Conservation (phyloP, 2,329 filamentous ascomycete species). For the Elsinoe ampelina region DNA sequence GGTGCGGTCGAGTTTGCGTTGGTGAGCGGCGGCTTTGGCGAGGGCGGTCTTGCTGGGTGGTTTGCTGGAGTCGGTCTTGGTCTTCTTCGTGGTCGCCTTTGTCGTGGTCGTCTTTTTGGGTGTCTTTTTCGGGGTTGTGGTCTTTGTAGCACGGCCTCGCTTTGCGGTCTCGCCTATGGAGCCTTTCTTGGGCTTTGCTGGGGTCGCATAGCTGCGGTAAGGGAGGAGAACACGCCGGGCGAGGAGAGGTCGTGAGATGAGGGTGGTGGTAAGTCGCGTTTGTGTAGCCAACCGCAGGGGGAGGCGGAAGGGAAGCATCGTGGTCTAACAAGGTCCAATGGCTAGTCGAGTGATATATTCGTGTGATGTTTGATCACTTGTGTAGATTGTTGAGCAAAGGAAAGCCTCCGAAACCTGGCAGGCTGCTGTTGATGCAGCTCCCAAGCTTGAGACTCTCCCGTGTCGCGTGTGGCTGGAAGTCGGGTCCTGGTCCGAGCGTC, state of each 20-base stretch:
- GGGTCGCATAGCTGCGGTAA: slow-evolving; percentile 1
- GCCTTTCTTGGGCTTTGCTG: slow-evolving; percentile 9
- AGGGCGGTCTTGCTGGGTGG: slow-evolving; percentile 1
- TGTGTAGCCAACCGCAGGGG: slow-evolving; percentile 13
- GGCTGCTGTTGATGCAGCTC: background rate
- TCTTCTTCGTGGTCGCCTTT: slow-evolving; percentile 14
- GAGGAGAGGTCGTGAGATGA: background rate
- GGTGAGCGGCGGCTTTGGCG: slow-evolving; percentile 5
- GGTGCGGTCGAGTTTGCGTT: slow-evolving; percentile 1
- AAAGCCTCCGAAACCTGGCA: background rate
- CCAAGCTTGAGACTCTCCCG: background rate
- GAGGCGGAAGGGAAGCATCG: slow-evolving; percentile 15
- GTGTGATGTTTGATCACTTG: background rate
- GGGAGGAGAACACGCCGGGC: background rate
- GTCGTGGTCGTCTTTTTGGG: slow-evolving; percentile 12
- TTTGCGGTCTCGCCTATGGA: slow-evolving; percentile 7
- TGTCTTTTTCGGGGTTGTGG: slow-evolving; percentile 23
- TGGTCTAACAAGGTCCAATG: background rate
- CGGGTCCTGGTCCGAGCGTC: background rate
- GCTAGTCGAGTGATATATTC: background rate
- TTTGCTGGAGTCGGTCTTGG: background rate
- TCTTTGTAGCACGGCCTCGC: slow-evolving; percentile 9
- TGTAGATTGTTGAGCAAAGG: background rate
- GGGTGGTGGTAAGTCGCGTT: background rate
- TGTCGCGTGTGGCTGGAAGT: slow-evolving; percentile 10